phyloP scores from a whole-genome alignment of 176 grass and related monocot genomes.

The Lolium multiflorum region DNA sequence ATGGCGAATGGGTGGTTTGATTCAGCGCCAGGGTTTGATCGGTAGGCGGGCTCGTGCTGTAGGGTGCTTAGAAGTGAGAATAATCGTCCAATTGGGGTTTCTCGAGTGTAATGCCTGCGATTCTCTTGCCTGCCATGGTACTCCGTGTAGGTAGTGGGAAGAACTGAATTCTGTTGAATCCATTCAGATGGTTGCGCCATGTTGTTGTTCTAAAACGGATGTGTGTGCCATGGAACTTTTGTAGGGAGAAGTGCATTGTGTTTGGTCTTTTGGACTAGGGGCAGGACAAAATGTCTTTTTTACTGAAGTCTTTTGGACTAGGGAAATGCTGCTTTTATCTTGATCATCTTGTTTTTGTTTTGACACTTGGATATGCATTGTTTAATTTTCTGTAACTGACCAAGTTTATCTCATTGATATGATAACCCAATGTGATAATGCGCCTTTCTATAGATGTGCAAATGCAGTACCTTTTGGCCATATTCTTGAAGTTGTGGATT shows the following conservation, averaged over 20 bases:
- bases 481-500: too few species aligned
- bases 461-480: too few species aligned
- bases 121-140: background rate
- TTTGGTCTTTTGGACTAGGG: slow-evolving; percentile 14
- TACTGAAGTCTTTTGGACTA: too few species aligned
- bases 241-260: background rate
- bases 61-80: slow-evolving; percentile 29
- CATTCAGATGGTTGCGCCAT: background rate
- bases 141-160: background rate
- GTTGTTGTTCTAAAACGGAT: background rate
- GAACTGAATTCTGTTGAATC: background rate
- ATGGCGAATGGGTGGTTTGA: slow-evolving; percentile 13
- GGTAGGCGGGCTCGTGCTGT: background rate
- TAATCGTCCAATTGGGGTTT: slow-evolving; percentile 5
- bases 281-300: too few species aligned
- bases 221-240: background rate
- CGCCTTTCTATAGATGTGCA: too few species aligned
- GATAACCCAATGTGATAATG: too few species aligned
- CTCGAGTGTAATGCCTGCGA: slow-evolving; percentile 24
- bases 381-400: too few species aligned
- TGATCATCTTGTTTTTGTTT: too few species aligned
- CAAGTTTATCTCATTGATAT: too few species aligned
- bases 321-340: too few species aligned
- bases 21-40: background rate
- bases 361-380: too few species aligned